phyloP scores from a whole-genome alignment of 768 basidiomycete species.

The Pleurotus pulmonarius region DNA sequence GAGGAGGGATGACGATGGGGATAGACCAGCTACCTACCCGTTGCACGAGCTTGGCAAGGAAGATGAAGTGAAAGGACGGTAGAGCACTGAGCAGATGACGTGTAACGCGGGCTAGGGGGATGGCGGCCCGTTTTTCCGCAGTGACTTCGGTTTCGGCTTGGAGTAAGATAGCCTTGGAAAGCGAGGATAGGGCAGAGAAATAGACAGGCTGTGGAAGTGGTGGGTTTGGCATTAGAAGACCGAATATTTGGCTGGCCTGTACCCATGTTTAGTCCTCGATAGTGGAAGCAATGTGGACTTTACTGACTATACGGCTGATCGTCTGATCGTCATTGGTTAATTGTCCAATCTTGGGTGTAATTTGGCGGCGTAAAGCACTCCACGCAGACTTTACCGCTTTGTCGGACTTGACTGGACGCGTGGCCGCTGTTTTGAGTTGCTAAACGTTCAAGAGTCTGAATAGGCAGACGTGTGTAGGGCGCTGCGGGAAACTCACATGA shows the following conservation, averaged over 20 bases:
- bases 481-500: slow-evolving; percentile 35
- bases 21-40: slow-evolving; percentile 87
- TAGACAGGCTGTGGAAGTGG: slow-evolving; percentile 48
- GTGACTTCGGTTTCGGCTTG: slow-evolving; percentile 94
- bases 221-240: slow-evolving; percentile 28
- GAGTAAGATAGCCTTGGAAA: slow-evolving; percentile 81
- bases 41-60: slow-evolving; percentile 85
- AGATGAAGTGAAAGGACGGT: slow-evolving; percentile 64
- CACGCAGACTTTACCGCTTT: slow-evolving; percentile 54
- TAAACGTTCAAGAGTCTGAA: slow-evolving; percentile 22
- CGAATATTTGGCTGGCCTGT: slow-evolving; percentile 36
- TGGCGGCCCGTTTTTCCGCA: slow-evolving; percentile 81
- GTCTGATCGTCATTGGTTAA: slow-evolving; percentile 65
- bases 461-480: not conserved
- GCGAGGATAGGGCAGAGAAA: slow-evolving; percentile 76
- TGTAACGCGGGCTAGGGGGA: slow-evolving; percentile 76
- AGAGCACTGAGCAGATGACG: slow-evolving; percentile 61
- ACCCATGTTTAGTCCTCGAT: not conserved
- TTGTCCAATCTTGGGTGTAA: slow-evolving; percentile 86
- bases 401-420: slow-evolving; percentile 61
- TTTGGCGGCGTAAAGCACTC: slow-evolving; percentile 67
- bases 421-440: slow-evolving; percentile 60
- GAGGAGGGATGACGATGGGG: slow-evolving; percentile 54
- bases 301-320: slow-evolving; percentile 59
- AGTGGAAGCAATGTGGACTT: slow-evolving; percentile 4